Base-by-base conservation (phyloP, 805 yeast species). In the Pichia manshurica region DNA sequence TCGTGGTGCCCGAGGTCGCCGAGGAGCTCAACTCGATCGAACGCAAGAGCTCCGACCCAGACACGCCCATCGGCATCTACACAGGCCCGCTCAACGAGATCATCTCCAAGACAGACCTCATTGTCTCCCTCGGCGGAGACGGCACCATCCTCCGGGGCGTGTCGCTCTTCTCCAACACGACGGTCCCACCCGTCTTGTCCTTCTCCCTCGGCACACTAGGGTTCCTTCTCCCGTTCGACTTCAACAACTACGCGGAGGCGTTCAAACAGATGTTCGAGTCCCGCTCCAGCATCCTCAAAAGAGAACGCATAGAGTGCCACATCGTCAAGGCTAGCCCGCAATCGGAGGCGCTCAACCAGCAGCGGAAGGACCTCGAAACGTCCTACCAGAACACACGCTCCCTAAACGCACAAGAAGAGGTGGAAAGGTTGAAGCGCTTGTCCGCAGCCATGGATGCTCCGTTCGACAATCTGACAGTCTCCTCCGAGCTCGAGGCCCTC, bases 41-140 rank as follows among this genome's bases (percentile, higher is more conserved):
- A 13, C 29, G 42, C 12, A 25, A 7, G 29, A 10, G 10, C 29
- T 8, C 29, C n/a, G n/a, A n/a, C n/a, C n/a, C n/a, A n/a, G n/a
- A n/a, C n/a, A n/a, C n/a, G n/a, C 23, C 44, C 16, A 37, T 45
- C 5, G 56, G 67, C 5, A 55, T 87, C 1, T 79, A 72, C 57
- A 77, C 90, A 0, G 93, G 95, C 0, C 56, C 75, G 3, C 64
- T 64, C 16, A 66, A 70, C 10, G 84, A 81, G 9, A 78, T 88
- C 38, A 73, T 79, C 1, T 56, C 69, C 10, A 85, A 81, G 56
- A 78, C 96, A 0, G 98, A 90, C 60, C 64, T 90, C 38, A 68
- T 90, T 34, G 89, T 90, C 8, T 85, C 96, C 0, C 65, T 90
- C 35, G 98, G 98, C n/a, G 98, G 98, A 17, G 98, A 90, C 64